phyloP scores from a whole-genome alignment of 257 asterid genomes.

The Eucommia ulmoides region DNA sequence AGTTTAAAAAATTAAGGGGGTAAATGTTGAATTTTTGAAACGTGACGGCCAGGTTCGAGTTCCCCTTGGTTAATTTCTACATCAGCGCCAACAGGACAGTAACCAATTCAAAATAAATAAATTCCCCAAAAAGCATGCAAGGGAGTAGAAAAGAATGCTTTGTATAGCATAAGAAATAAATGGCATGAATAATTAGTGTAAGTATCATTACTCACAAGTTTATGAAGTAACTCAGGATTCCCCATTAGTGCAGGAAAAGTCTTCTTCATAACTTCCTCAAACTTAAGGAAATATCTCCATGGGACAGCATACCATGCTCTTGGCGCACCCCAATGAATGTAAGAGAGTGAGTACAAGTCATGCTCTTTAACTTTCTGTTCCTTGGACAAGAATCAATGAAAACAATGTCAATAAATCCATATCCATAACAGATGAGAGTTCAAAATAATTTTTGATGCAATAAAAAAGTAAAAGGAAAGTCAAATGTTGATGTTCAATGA shows the following conservation, averaged over 20 bases:
- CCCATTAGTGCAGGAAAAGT: constrained; percentile 32
- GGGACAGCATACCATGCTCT: constrained; percentile 73
- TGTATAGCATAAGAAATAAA: not conserved
- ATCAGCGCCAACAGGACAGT: too few relatives aligned
- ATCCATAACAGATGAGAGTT: not conserved
- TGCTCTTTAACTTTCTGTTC: constrained; percentile 69
- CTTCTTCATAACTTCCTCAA: constrained; percentile 47
- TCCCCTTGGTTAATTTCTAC: too few relatives aligned
- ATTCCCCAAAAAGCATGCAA: not conserved
- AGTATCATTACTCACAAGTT: constrained; percentile 39
- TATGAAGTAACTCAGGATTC: constrained; percentile 48
- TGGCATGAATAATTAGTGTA: not conserved
- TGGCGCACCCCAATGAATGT: constrained; percentile 62
- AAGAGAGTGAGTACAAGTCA: constrained; percentile 60
- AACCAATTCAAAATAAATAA: too few relatives aligned
- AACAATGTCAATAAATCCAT: constrained; percentile 10
- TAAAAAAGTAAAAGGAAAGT: not conserved
- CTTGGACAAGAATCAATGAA: constrained; percentile 21
- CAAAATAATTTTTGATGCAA: not conserved
- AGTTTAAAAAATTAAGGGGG: too few relatives aligned
- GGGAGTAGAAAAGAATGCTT: not conserved
- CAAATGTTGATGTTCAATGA: not conserved
- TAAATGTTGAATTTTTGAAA: too few relatives aligned
- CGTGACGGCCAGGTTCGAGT: too few relatives aligned
- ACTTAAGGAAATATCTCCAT: constrained; percentile 42